phyloP scores from a whole-genome alignment of 371 early-diverging fungal genomes.

The Gilbertella persicaria region DNA sequence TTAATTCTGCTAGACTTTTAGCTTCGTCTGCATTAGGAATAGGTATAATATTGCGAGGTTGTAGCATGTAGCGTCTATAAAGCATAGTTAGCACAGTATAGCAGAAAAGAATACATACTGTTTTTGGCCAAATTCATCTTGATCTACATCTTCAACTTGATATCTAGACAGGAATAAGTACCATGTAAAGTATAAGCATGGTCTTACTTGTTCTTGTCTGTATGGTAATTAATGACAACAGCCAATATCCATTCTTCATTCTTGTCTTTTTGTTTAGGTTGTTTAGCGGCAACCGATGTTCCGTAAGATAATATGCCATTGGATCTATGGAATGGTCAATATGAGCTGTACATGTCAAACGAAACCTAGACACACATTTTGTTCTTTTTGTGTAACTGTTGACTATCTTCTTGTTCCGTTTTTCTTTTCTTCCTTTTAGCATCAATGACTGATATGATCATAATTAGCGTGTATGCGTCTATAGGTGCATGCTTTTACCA shows the following conservation, averaged over 20 bases:
- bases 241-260: conserved; percentile 82
- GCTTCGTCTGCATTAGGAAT: conserved; percentile 56
- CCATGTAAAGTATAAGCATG: neutral
- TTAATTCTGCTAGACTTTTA: conserved; percentile 52
- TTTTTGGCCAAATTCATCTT: conserved; percentile 62
- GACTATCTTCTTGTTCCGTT: conserved; percentile 55
- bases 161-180: conserved; percentile 40
- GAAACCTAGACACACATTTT: too few species aligned
- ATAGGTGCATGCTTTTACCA: conserved; percentile 27
- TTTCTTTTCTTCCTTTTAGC: conserved; percentile 67
- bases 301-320: conserved; percentile 34
- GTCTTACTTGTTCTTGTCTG: conserved; percentile 64
- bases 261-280: conserved; percentile 60
- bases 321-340: too few species aligned
- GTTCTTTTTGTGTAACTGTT: conserved; percentile 42
- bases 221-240: conserved; percentile 59
- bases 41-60: conserved; percentile 64
- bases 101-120: conserved; percentile 45
- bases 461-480: neutral
- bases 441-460: conserved; percentile 37
- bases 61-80: conserved; percentile 60
- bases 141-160: conserved; percentile 77
- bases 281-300: conserved; percentile 60
- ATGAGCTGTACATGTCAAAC: too few species aligned
- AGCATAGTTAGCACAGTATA: too few species aligned